Evolutionary conservation across 139 green algal genomes (phyloP).

Genomic region (Trebouxia sp.): DNA sequence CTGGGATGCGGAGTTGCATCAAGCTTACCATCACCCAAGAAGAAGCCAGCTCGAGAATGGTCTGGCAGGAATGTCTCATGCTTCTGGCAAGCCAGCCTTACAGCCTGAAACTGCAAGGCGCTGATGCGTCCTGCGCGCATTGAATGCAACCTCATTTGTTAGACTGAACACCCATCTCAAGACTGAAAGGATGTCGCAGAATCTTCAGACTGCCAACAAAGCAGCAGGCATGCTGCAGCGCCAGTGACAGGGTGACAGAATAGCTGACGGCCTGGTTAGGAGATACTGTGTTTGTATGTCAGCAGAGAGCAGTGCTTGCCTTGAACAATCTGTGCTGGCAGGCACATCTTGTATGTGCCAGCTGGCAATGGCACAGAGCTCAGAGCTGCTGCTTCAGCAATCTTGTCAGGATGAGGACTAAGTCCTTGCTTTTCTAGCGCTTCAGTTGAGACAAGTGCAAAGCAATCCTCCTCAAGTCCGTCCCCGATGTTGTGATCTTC

Average conservation of each 20-base stretch:
- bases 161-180: neutral
- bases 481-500: constrained; percentile 36
- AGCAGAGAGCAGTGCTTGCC: too few species aligned
- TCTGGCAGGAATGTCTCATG: constrained; percentile 53
- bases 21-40: constrained; percentile 65
- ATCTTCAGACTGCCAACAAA: neutral
- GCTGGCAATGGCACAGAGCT: constrained; percentile 32
- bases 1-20: neutral
- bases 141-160: neutral
- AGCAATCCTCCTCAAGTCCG: constrained; percentile 39
- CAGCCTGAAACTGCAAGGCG: constrained; percentile 51
- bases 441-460: constrained; percentile 28
- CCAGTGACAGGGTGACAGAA: too few species aligned
- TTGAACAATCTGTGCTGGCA: constrained; percentile 39
- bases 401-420: constrained; percentile 37
- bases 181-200: neutral
- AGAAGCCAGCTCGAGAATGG: constrained; percentile 60
- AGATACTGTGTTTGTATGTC: too few species aligned
- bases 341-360: constrained; percentile 30
- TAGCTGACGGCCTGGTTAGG: too few species aligned
- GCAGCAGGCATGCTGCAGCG: neutral
- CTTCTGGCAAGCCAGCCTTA: constrained; percentile 45
- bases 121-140: constrained; percentile 44
- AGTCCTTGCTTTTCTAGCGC: constrained; percentile 34
- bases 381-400: constrained; percentile 42